These are phyloP conservation scores for Diutina catenulata DNA, from an alignment of 1,139 yeast species.

Conservation along the genomic window DNA sequence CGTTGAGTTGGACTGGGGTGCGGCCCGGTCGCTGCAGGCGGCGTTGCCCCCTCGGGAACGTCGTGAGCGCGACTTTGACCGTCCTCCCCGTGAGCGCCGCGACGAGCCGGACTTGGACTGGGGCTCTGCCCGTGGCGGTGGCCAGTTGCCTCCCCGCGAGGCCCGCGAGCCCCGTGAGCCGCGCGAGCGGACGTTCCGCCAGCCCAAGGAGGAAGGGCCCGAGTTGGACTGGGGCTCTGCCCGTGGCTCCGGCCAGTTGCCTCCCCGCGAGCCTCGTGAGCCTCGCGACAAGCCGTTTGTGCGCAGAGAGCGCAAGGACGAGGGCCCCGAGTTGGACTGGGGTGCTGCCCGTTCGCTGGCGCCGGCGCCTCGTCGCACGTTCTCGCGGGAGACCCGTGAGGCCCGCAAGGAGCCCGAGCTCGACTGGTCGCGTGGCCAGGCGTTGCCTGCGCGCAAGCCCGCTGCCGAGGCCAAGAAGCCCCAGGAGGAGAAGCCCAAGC, in stretches of 20 bases:
- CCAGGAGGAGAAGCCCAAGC: conserved; percentile 24
- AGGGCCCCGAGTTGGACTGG: conserved; percentile 12
- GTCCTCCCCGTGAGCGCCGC: conserved; percentile 7
- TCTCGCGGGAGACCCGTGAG: neutral
- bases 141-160: conserved; percentile 13
- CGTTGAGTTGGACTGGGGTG: conserved; percentile 49
- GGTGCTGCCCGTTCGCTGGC: neutral
- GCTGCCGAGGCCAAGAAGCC: conserved; percentile 16
- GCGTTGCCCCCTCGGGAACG: conserved; percentile 28
- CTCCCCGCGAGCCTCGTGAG: conserved; percentile 18
- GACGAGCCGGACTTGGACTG: conserved; percentile 12
- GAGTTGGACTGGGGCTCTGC: conserved; percentile 11
- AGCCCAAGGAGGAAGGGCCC: conserved; percentile 7
- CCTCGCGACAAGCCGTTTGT: conserved; percentile 14
- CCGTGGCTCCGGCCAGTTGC: conserved; percentile 6
- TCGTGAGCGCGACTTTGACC: conserved; percentile 16
- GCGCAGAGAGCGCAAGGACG: neutral
- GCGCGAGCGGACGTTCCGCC: conserved; percentile 20
- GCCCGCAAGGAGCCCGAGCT: conserved; percentile 7
- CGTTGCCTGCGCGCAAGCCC: conserved; percentile 11
- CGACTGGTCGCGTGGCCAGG: conserved; percentile 16
- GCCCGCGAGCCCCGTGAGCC: conserved; percentile 10
- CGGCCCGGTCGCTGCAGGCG: conserved; percentile 30
- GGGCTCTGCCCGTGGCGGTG: conserved; percentile 14
- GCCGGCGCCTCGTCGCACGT: neutral